Percentiles rank a stretch among this genome's conserved stretches.
Conservation (phyloP, 495 filamentous ascomycete genomes). For the Aspergillus hancockii region DNA sequence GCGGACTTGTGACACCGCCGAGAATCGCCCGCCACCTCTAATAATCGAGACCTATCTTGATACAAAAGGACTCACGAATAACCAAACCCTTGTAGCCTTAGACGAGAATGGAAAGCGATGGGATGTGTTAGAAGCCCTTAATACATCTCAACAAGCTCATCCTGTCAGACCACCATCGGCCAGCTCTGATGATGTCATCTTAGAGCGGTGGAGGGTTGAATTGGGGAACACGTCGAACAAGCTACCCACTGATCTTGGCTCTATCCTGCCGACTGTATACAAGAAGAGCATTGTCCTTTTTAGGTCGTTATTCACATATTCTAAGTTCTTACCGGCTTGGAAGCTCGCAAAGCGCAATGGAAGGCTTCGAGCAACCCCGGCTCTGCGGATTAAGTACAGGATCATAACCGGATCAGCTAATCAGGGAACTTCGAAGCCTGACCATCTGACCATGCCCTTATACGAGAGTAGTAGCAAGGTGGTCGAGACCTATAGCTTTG, state of each 20-base stretch:
- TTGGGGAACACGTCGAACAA: conserved; percentile 61
- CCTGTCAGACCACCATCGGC: conserved; percentile 31
- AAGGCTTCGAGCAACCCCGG: conserved; percentile 62
- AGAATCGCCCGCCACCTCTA: conserved; percentile 79
- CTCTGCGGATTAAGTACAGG: conserved; percentile 75
- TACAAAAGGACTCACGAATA: conserved; percentile 73
- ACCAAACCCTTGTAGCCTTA: conserved; percentile 81
- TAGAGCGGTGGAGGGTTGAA: conserved; percentile 89
- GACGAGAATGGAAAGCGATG: conserved; percentile 89
- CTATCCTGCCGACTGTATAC: conserved; percentile 83
- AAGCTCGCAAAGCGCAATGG: conserved; percentile 75
- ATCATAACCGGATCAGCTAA: conserved; percentile 61
- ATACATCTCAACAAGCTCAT: conserved; percentile 51
- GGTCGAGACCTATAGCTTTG: conserved; percentile 75
- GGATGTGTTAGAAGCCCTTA: conserved; percentile 85
- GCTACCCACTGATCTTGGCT: conserved; percentile 61
- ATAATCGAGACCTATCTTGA: conserved; percentile 91
- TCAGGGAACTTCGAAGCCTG: conserved; percentile 43
- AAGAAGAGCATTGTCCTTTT: conserved; percentile 96
- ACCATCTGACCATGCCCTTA: conserved; percentile 72
- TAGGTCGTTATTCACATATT: conserved; percentile 82
- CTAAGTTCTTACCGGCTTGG: conserved; percentile 84
- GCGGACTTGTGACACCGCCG: conserved; percentile 72
- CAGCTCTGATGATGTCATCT: conserved; percentile 64
- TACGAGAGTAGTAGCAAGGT: conserved; percentile 65